Base-by-base conservation (phyloP, 164 flowering plant species). In the Annona cherimola region DNA sequence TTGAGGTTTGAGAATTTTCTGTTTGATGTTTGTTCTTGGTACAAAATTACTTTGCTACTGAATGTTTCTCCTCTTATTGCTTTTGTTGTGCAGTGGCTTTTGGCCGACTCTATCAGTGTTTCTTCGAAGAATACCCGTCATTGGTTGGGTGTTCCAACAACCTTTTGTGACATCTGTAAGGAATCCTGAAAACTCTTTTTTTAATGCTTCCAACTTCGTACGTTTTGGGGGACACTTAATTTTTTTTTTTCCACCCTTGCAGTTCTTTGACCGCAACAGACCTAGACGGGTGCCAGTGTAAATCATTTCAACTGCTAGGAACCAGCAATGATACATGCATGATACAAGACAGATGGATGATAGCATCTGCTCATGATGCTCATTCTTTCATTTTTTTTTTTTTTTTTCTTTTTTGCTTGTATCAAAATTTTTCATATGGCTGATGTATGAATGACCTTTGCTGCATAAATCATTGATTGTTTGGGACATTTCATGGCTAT, bases 61-160 rank as follows among this genome's bases (percentile, higher is more conserved):
- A 67, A 79, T 14, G n/a, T 61, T n/a, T 16, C 9, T 50, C 18
- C 35, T 26, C 35, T 50, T 50, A 11, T 50, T 50, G 20, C 19
- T 42, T 75, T 60, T 70, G 57, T 73, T 76, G 42, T 76, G 78
- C 92, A 91, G 98, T 81, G 98, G 99, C 46, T 95, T 93, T 81
- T 95, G 99, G 97, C 99, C 98, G 26, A 93, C 99, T 40, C 75
- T 91, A 43, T 83, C 96, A 57, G 97, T 96, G 68, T 96, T 96
- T 75, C 69, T 93, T 46, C 98, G 91, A 80, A 89, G 79, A 84
- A 93, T 96, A 74, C 99, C 99, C 26, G 50, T 96, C 75, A 81
- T 96, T 75, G 98, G 99, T 63, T 93, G 98, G 99, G 73, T 96
- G n/a, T 81, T 96, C 74, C 98, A 96, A 71, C 99, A 86, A 68